Evolutionary conservation across 2,329 filamentous ascomycete species (phyloP).

Genomic region (Lizonia empirigonia): DNA sequence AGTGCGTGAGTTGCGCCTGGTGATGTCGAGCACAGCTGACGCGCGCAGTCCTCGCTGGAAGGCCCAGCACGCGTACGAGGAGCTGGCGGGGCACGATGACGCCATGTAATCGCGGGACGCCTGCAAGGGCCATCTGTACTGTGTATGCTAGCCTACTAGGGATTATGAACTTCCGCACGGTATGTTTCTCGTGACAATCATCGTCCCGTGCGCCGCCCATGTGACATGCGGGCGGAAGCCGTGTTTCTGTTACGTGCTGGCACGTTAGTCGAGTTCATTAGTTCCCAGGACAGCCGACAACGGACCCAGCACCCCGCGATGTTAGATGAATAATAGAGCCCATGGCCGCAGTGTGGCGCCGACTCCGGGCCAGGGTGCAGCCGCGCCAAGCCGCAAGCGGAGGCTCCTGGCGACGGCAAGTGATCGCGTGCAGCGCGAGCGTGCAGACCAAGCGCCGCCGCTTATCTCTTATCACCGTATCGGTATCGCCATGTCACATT

Average conservation of each 20-base stretch:
- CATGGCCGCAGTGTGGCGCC: no score
- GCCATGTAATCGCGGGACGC: neutral
- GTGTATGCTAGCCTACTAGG: no score
- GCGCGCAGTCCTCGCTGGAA: constrained; percentile 33
- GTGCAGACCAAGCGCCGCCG: constrained; percentile 15
- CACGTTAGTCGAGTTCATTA: constrained; percentile 32
- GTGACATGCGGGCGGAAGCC: neutral
- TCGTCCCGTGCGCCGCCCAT: constrained; percentile 6
- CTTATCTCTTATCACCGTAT: constrained; percentile 11
- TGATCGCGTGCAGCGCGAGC: constrained; percentile 23
- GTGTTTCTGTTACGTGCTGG: constrained; percentile 36
- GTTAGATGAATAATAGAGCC: neutral
- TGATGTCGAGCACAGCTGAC: constrained; percentile 25
- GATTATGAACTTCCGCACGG: no score
- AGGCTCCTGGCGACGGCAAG: no score
- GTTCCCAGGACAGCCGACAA: constrained; percentile 24
- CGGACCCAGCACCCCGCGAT: constrained; percentile 15
- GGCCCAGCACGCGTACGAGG: constrained; percentile 27
- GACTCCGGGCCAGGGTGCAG: constrained; percentile 5
- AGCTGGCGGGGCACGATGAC: constrained; percentile 19
- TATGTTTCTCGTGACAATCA: constrained; percentile 4
- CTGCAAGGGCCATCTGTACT: neutral
- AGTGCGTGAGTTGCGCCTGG: constrained; percentile 45
- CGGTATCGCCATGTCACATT: constrained; percentile 20
- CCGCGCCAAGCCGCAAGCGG: constrained; percentile 31